Conservation (phyloP, 2,329 filamentous ascomycete species). For the Xylariaceae sp. region DNA sequence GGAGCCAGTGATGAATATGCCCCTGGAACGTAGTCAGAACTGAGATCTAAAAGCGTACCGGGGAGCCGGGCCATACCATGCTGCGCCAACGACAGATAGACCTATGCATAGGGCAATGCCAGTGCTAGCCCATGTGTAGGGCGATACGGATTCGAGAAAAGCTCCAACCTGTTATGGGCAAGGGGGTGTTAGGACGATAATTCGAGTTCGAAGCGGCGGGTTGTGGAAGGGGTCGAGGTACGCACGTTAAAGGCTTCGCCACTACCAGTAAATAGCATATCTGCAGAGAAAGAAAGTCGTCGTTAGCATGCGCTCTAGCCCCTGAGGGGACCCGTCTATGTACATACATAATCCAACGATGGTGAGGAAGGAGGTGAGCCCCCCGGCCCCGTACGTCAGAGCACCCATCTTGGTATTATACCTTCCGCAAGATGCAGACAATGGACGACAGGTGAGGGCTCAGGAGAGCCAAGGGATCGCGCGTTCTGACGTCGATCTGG, state of each 20-base stretch:
- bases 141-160: slow-evolving; percentile 91
- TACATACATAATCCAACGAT: slow-evolving; percentile 29
- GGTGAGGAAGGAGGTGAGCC: slow-evolving; percentile 19
- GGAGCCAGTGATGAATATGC: slow-evolving; percentile 96
- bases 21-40: slow-evolving; percentile 51
- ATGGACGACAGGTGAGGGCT: too few relatives aligned
- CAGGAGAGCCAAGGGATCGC: too few relatives aligned
- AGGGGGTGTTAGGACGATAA: slow-evolving; percentile 25
- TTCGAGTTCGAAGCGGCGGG: slow-evolving; percentile 1
- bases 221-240: slow-evolving; percentile 6
- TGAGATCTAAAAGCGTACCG: background rate
- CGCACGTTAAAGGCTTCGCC: slow-evolving; percentile 92
- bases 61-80: slow-evolving; percentile 61
- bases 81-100: slow-evolving; percentile 90
- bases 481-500: too few relatives aligned
- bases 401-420: background rate
- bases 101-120: slow-evolving; percentile 95
- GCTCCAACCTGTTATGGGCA: slow-evolving; percentile 72
- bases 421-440: too few relatives aligned
- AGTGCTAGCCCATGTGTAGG: slow-evolving; percentile 85
- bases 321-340: slow-evolving; percentile 3
- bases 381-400: slow-evolving; percentile 16
- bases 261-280: slow-evolving; percentile 97
- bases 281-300: slow-evolving; percentile 48
- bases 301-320: slow-evolving; percentile 5